These are phyloP conservation scores for Chamaecyparis obtusa DNA, from an alignment of 75 land plant species.

Conservation along the genomic window DNA sequence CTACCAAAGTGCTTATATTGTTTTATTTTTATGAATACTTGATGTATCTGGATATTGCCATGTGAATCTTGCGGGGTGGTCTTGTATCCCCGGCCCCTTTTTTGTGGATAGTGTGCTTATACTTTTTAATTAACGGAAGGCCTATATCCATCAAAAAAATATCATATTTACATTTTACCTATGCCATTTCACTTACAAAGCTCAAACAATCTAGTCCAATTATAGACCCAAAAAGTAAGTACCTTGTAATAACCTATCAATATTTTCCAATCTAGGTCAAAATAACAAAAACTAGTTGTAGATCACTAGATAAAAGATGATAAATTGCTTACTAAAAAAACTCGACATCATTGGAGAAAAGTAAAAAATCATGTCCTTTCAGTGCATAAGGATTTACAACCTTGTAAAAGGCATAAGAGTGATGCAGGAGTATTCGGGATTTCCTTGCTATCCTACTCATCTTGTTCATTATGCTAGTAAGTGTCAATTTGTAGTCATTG, in stretches of 20 bases:
- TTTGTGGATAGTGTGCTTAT: too few relatives aligned
- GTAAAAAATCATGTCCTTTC: background rate
- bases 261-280: background rate
- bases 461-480: too few relatives aligned
- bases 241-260: constrained; percentile 87
- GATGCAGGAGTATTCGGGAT: too few relatives aligned
- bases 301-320: background rate
- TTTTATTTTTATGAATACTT: too few relatives aligned
- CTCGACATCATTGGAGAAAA: background rate
- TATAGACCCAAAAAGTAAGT: constrained; percentile 87
- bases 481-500: too few relatives aligned
- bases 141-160: too few relatives aligned
- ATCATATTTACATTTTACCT: constrained; percentile 37
- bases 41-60: too few relatives aligned
- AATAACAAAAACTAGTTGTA: background rate
- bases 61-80: too few relatives aligned
- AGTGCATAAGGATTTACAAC: constrained; percentile 6
- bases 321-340: background rate
- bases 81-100: too few relatives aligned
- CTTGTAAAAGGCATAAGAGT: constrained; percentile 6
- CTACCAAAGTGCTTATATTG: too few relatives aligned
- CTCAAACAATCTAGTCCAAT: constrained; percentile 94
- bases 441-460: too few relatives aligned
- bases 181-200: constrained; percentile 89
- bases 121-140: too few relatives aligned